Evolutionary conservation across 345 rosid genomes (phyloP).

Genomic region (Brassica carinata): DNA sequence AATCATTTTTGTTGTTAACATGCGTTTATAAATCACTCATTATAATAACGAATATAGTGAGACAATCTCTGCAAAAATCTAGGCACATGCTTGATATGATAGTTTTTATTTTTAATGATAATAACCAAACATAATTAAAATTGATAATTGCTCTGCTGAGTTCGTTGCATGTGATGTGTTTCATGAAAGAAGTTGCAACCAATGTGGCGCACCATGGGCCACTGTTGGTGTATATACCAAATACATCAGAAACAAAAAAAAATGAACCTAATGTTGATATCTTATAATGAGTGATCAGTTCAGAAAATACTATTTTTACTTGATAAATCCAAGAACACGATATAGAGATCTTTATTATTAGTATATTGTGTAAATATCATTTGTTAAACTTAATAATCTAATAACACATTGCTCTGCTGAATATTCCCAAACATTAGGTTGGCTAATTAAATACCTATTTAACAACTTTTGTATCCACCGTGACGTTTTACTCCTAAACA

Average conservation of each 20-base stretch:
- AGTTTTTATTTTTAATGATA: neutral
- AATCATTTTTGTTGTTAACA: neutral
- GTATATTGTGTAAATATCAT: neutral
- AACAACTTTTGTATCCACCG: conserved; percentile 24
- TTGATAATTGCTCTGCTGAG: conserved; percentile 14
- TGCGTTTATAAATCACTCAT: neutral
- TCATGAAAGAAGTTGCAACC: conserved; percentile 21
- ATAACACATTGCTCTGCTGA: neutral
- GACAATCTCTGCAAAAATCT: conserved; percentile 25
- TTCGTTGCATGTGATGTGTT: conserved; percentile 39
- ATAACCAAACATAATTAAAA: conserved; percentile 2
- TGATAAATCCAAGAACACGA: conserved; percentile 6
- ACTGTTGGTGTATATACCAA: conserved; percentile 8
- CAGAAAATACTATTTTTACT: neutral
- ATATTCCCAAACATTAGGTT: conserved; percentile 9
- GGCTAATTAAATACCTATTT: conserved; percentile 9
- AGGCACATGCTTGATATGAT: conserved; percentile 31
- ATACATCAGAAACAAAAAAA: neutral
- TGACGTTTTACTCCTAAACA: neutral
- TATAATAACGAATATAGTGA: conserved; percentile 12
- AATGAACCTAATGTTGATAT: neutral
- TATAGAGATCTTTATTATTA: neutral
- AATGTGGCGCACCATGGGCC: conserved; percentile 25
- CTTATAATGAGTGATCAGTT: neutral
- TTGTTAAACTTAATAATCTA: neutral